phyloP scores from a whole-genome alignment of 2,329 filamentous ascomycete species.

The Mollisia scopiformis region DNA sequence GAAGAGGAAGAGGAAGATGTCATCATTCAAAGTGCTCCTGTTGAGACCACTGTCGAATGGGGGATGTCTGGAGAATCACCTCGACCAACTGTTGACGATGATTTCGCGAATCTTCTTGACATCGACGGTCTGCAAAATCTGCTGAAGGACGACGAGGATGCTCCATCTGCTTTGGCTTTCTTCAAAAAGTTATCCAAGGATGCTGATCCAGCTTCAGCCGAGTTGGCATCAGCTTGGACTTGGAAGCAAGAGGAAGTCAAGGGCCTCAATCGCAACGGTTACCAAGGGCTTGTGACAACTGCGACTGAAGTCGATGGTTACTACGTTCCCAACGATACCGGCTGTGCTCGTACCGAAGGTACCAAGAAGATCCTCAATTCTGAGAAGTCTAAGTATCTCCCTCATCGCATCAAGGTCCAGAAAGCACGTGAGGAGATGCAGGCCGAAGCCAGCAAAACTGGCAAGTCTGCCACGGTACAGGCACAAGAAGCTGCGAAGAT shows the following conservation, averaged over 20 bases:
- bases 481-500: slow-evolving; percentile 74
- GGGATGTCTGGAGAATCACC: slow-evolving; percentile 60
- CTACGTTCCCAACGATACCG: slow-evolving; percentile 85
- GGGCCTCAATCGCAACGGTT: slow-evolving; percentile 62
- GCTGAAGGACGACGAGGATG: slow-evolving; percentile 71
- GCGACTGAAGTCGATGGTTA: slow-evolving; percentile 60
- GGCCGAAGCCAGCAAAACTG: slow-evolving; percentile 68
- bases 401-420: slow-evolving; percentile 95
- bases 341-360: slow-evolving; percentile 88
- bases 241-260: slow-evolving; percentile 77
- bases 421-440: slow-evolving; percentile 91
- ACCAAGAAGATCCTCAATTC: slow-evolving; percentile 95
- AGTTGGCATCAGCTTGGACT: slow-evolving; percentile 65
- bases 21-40: slow-evolving; percentile 40
- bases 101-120: slow-evolving; percentile 65
- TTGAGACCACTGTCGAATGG: slow-evolving; percentile 55
- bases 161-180: slow-evolving; percentile 54
- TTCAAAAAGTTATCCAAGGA: slow-evolving; percentile 45
- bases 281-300: slow-evolving; percentile 45
- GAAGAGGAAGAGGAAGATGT: slow-evolving; percentile 37
- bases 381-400: slow-evolving; percentile 97
- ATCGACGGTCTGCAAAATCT: slow-evolving; percentile 71
- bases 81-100: slow-evolving; percentile 67
- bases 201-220: slow-evolving; percentile 51
- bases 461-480: slow-evolving; percentile 65